Evolutionary conservation across 495 filamentous ascomycete species (phyloP).

Genomic region (Aspergillus indologenus): DNA sequence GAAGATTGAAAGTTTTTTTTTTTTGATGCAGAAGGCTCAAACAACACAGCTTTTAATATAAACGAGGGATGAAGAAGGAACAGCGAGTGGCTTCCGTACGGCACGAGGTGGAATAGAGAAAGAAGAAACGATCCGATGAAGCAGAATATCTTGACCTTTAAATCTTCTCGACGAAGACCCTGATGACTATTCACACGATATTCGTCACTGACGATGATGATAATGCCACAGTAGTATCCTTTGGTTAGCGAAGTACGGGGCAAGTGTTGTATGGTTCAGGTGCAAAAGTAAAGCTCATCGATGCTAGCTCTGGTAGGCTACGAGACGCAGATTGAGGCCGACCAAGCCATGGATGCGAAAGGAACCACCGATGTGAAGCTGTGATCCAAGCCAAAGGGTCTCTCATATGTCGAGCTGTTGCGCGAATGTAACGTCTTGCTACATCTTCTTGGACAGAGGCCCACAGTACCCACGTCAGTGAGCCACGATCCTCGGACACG

Average conservation of each 20-base stretch:
- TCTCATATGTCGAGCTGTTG: slow-evolving; percentile 12
- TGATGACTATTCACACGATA: slow-evolving; percentile 17
- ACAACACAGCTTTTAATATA: slow-evolving; percentile 21
- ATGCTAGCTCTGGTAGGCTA: neutral
- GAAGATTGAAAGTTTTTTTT: slow-evolving; percentile 23
- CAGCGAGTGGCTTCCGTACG: slow-evolving; percentile 24
- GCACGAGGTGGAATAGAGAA: slow-evolving; percentile 14
- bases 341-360: slow-evolving; percentile 24
- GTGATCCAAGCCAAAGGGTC: slow-evolving; percentile 17
- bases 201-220: slow-evolving; percentile 8
- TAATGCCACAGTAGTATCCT: slow-evolving; percentile 36
- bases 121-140: slow-evolving; percentile 11
- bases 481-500: neutral
- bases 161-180: slow-evolving; percentile 24
- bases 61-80: slow-evolving; percentile 37
- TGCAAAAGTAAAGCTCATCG: slow-evolving; percentile 15
- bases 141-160: slow-evolving; percentile 24
- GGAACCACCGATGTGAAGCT: slow-evolving; percentile 21
- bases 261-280: slow-evolving; percentile 13
- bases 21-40: slow-evolving; percentile 12
- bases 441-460: slow-evolving; percentile 27
- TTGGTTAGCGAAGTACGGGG: slow-evolving; percentile 4
- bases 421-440: slow-evolving; percentile 34
- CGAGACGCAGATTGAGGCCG: slow-evolving; percentile 1
- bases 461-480: slow-evolving; percentile 17